phyloP scores from a whole-genome alignment of 2,329 filamentous ascomycete species.

The Dactylellina haptotyla region DNA sequence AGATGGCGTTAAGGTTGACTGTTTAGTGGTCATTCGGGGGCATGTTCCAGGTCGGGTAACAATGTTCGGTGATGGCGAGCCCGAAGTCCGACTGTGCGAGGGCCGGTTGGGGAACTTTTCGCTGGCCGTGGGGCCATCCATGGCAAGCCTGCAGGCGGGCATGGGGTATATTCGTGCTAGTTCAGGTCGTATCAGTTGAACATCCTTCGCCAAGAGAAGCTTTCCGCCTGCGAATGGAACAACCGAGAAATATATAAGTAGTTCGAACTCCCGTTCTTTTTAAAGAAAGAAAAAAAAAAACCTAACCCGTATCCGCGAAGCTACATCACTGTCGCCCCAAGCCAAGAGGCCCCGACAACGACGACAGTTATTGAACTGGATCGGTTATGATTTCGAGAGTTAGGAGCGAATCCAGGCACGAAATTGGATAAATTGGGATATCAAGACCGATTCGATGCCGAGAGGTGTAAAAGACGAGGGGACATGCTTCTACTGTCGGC shows the following conservation, averaged over 20 bases:
- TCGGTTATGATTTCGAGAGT: conserved; percentile 54
- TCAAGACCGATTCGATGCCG: conserved; percentile 48
- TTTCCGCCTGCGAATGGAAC: conserved; percentile 30
- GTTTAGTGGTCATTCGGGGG: conserved; percentile 18
- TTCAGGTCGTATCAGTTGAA: neutral
- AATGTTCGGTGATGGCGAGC: conserved; percentile 42
- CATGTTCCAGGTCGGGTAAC: conserved; percentile 15
- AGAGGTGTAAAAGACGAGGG: conserved; percentile 54
- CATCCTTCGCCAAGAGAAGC: conserved; percentile 7
- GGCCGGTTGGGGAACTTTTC: neutral
- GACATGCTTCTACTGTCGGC: conserved; percentile 53
- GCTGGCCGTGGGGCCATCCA: conserved; percentile 10
- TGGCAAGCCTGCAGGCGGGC: neutral
- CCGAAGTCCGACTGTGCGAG: conserved; percentile 28
- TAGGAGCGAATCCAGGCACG: conserved; percentile 52
- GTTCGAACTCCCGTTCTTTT: conserved; percentile 43
- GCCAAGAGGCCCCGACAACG: conserved; percentile 33
- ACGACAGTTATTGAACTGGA: conserved; percentile 27
- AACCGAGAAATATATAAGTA: conserved; percentile 47
- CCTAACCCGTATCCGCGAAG: conserved; percentile 13
- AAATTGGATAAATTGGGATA: conserved; percentile 52
- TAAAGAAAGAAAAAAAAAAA: conserved; percentile 42
- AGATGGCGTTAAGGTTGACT: neutral
- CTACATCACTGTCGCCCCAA: conserved; percentile 9
- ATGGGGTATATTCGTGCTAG: too few relatives aligned